These are phyloP conservation scores for Quercus bicolor DNA, from an alignment of 306 rosid genomes.

Conservation along the genomic window DNA sequence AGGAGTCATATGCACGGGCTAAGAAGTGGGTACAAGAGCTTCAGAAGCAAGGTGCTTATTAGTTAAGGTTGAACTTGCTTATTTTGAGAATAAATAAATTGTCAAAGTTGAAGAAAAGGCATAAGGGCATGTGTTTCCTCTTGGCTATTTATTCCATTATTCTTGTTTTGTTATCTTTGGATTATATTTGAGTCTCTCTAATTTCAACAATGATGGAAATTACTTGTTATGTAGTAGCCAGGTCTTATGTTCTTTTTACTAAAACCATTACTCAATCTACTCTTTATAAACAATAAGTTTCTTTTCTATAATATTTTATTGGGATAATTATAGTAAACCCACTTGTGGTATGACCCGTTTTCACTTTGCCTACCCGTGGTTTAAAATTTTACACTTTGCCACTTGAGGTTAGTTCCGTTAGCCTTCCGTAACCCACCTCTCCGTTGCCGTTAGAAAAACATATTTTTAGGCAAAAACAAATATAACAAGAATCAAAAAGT, in stretches of 20 bases:
- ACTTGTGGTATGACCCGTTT: too few relatives aligned
- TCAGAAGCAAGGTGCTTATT: conserved; percentile 60
- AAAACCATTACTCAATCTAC: not conserved
- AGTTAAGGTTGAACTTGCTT: conserved; percentile 5
- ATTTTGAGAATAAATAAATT: not conserved
- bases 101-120: not conserved
- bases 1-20: conserved; percentile 59
- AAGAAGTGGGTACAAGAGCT: conserved; percentile 70
- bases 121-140: not conserved
- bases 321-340: too few relatives aligned
- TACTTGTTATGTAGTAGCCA: not conserved
- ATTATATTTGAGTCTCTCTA: not conserved
- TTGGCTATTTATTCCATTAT: not conserved
- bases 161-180: not conserved
- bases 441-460: too few relatives aligned
- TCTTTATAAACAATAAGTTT: not conserved
- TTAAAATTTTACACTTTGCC: too few relatives aligned
- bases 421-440: too few relatives aligned
- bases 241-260: not conserved
- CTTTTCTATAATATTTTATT: not conserved
- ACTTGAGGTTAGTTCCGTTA: too few relatives aligned
- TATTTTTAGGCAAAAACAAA: too few relatives aligned
- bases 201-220: not conserved
- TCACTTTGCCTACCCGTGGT: too few relatives aligned
- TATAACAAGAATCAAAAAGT: too few relatives aligned